phyloP scores from a whole-genome alignment of 352 stramenopile genomes.

The Phytopythium oedochilum region DNA sequence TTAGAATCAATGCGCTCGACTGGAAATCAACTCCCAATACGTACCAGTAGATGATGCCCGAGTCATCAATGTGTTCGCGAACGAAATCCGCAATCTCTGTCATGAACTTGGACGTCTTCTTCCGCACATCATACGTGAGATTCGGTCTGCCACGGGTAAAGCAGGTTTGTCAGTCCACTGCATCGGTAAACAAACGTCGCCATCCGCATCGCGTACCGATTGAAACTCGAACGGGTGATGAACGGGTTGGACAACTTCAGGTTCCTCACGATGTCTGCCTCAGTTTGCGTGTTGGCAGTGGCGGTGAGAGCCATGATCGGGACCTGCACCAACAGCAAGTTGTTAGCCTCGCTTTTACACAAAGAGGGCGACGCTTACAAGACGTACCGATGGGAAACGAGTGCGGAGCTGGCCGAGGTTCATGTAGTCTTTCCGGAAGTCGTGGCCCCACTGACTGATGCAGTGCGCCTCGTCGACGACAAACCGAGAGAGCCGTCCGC shows the following conservation, averaged over 20 bases:
- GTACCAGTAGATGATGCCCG: conserved; percentile 89
- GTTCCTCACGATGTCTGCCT: conserved; percentile 80
- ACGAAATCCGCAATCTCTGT: conserved; percentile 76
- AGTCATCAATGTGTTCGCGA: conserved; percentile 78
- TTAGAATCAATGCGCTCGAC: background rate
- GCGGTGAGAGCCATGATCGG: conserved; percentile 87
- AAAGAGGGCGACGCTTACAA: background rate
- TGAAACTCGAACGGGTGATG: conserved; percentile 82
- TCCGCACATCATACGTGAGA: conserved; percentile 80
- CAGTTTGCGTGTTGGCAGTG: conserved; percentile 81
- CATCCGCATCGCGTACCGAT: conserved; percentile 35
- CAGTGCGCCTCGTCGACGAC: conserved; percentile 97
- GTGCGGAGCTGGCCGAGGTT: conserved; percentile 88
- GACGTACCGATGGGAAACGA: conserved; percentile 90
- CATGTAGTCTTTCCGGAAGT: conserved; percentile 99
- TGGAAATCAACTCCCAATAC: background rate
- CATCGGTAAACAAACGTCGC: background rate
- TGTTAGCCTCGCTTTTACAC: background rate
- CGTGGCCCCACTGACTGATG: conserved; percentile 98
- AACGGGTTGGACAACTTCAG: conserved; percentile 70
- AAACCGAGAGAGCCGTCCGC: conserved; percentile 92
- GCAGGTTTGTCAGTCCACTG: too few relatives aligned
- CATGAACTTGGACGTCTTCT: conserved; percentile 79
- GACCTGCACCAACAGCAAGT: conserved; percentile 27
- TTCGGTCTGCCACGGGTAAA: conserved; percentile 42